Percentiles rank a stretch among this genome's conserved stretches.
Evolutionary conservation across 495 filamentous ascomycete genomes (phyloP).

Genomic region (Hypoxylon subgilvum): DNA sequence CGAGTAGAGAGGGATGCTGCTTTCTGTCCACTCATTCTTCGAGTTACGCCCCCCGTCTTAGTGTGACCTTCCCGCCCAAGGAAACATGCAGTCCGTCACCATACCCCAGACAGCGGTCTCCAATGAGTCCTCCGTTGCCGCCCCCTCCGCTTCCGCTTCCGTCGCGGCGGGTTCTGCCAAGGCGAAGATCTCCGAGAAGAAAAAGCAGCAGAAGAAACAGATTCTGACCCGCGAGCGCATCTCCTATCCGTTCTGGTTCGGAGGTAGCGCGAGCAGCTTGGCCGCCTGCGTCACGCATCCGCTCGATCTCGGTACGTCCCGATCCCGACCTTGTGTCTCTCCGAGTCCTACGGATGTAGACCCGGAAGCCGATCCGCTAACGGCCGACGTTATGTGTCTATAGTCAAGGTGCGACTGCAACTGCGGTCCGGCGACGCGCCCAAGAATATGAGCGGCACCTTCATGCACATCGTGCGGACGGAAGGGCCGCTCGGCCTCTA

Average conservation of each 20-base stretch:
- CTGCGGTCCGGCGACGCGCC: conserved; percentile 71
- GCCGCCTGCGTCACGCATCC: conserved; percentile 91
- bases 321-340: not conserved
- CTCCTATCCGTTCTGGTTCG: conserved; percentile 91
- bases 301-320: conserved; percentile 73
- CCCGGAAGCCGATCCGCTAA: conserved; percentile 27
- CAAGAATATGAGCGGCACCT: conserved; percentile 79
- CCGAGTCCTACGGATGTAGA: not conserved
- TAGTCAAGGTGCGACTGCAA: conserved; percentile 78
- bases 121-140: conserved; percentile 25
- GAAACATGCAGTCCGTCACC: conserved; percentile 29
- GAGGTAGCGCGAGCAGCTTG: conserved; percentile 87
- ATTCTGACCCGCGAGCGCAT: conserved; percentile 45
- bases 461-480: conserved; percentile 71
- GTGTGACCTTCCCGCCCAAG: conserved; percentile 26
- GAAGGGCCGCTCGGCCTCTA: conserved; percentile 78
- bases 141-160: conserved; percentile 2
- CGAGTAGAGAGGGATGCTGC: conserved; percentile 27
- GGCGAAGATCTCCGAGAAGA: conserved; percentile 38
- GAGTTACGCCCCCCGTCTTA: conserved; percentile 21
- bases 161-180: conserved; percentile 26
- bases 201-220: conserved; percentile 40
- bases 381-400: conserved; percentile 1
- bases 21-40: conserved; percentile 29
- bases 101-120: conserved; percentile 24